Conservation (phyloP, 192 early-diverging fungal species). For the Coemansia sp. region DNA sequence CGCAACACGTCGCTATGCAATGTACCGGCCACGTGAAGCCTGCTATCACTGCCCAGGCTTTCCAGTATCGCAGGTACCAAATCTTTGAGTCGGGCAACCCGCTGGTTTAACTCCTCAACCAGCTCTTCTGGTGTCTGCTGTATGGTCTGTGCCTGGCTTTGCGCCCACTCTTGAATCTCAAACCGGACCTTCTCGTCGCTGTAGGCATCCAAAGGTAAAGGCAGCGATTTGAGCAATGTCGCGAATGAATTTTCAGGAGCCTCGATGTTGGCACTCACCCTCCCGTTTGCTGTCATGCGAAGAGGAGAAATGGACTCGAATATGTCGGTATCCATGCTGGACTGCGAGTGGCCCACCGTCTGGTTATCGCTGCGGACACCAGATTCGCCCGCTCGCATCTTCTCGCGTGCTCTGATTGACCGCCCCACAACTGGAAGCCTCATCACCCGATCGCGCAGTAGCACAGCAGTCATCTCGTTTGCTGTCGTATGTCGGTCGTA, state of each 20-base stretch:
- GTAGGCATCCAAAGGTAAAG: neutral
- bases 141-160: conserved; percentile 11
- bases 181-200: conserved; percentile 13
- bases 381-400: conserved; percentile 4
- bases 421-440: conserved; percentile 16
- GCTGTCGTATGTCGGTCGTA: neutral
- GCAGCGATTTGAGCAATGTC: conserved; percentile 15
- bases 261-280: neutral
- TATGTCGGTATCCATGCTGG: conserved; percentile 39
- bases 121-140: conserved; percentile 20
- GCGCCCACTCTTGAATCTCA: conserved; percentile 39
- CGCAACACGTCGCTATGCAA: conserved; percentile 27
- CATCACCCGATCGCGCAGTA: conserved; percentile 15
- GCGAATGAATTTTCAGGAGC: conserved; percentile 19
- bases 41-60: conserved; percentile 7
- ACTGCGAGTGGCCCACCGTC: neutral
- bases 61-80: conserved; percentile 22
- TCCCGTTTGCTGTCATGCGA: neutral
- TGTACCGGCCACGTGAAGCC: neutral
- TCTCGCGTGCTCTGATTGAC: conserved; percentile 37
- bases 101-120: conserved; percentile 11
- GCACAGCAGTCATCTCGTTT: neutral
- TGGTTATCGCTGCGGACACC: neutral
- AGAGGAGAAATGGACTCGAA: conserved; percentile 10
- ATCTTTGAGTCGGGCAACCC: conserved; percentile 24